Conservation (phyloP, 176 grass and related monocot genomes). For the Oryza glaberrima region DNA sequence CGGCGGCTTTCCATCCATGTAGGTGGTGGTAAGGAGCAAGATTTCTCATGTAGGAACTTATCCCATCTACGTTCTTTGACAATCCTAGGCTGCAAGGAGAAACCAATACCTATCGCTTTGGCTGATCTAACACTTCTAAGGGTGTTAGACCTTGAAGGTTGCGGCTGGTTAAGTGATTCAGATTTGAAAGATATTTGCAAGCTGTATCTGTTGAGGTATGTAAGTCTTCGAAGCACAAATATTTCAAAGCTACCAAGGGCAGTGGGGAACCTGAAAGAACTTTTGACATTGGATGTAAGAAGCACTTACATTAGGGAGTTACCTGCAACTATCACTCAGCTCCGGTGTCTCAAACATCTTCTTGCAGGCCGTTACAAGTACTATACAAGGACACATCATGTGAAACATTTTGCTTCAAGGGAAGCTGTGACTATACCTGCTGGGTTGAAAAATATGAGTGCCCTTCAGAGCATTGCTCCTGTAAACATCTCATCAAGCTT, state of each 20-base stretch:
- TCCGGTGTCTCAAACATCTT: slow-evolving; percentile 5
- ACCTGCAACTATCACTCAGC: background rate
- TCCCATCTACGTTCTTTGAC: background rate
- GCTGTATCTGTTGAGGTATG: slow-evolving; percentile 13
- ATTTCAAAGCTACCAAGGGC: background rate
- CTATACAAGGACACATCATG: background rate
- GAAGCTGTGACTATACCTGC: background rate
- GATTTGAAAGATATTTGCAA: slow-evolving; percentile 16
- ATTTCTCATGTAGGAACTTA: background rate
- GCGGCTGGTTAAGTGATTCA: background rate
- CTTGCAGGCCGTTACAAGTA: background rate
- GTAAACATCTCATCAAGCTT: background rate
- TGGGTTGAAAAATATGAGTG: slow-evolving; percentile 19
- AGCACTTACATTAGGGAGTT: background rate
- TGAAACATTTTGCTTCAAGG: background rate
- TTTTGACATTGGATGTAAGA: background rate
- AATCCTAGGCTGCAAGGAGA: background rate
- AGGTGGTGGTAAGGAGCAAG: background rate
- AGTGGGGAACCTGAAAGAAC: slow-evolving; percentile 15
- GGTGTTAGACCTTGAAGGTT: slow-evolving; percentile 27
- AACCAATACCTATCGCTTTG: background rate
- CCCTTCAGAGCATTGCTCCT: slow-evolving; percentile 12
- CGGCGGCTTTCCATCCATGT: background rate
- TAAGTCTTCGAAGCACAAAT: slow-evolving; percentile 10
- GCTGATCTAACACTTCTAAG: background rate